Evolutionary conservation across 2,329 filamentous ascomycete genomes (phyloP), one percentile per base, ranked within the genome.

Genomic region (Cadophora malorum): DNA sequence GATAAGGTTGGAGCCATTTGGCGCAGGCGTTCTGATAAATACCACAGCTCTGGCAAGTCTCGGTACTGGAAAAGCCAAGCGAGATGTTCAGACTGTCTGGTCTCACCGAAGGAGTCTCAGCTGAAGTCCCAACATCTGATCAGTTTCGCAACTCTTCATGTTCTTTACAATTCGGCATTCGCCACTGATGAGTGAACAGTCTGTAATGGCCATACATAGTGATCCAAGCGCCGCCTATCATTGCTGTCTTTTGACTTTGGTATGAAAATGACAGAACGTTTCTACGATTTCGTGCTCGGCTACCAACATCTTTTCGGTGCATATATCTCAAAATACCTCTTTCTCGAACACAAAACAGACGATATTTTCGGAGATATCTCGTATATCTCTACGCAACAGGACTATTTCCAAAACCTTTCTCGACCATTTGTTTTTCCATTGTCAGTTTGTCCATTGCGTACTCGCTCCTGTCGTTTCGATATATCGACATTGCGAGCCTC

Each of bases 361-460:
- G 21, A 10, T 9, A 23, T 41, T 2, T 35, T 35, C 14, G 45
- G 52, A 33, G 25, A 33, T 9, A 45, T 63, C 45, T 50, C 45
- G 33, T 49, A 50, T n/a, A 23, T 63, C 6, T 63, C 45, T 12
- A 63, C 60, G 1, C 60, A 63, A 28, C 45, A 63, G n/a, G 10
- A 8, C 10, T 63, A 25, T 12, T 31, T 8, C 8, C 23, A 63
- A 12, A 21, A 12, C 7, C 6, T 23, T 14, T 53, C 25, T 50
- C 60, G 60, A 2, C 21, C 21, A 4, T n/a, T 50, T 2, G 16
- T 63, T n/a, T 52, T 50, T 4, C 60, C 4, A n/a, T 35, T 35
- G 12, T 63, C 23, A 52, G 52, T 52, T 33, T 63, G 8, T 23
- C 8, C 7, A 14, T 63, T 41, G 45, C 16, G 8, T 21, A 21